These are phyloP conservation scores for Botryotinia convoluta DNA, from an alignment of 2,329 filamentous ascomycete species.

Conservation along the genomic window DNA sequence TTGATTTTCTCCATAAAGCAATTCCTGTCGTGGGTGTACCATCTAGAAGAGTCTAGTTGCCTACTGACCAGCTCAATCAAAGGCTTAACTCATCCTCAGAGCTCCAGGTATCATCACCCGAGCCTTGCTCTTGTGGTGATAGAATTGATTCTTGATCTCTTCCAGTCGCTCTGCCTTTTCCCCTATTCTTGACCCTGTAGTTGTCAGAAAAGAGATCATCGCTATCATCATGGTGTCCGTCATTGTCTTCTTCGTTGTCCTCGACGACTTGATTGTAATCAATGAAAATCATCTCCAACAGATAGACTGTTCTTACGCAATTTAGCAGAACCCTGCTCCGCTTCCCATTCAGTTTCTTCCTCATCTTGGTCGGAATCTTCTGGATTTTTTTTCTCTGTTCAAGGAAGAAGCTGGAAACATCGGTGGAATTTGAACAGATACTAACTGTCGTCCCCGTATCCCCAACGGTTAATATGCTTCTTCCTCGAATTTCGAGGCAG, in stretches of 20 bases:
- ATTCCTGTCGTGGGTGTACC: not conserved
- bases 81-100: not conserved
- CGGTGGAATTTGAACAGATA: not conserved
- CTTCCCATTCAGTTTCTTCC: not conserved
- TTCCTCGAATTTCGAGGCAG: not conserved
- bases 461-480: not conserved
- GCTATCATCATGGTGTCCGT: not conserved
- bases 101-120: not conserved
- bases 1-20: not conserved
- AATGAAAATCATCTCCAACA: not conserved
- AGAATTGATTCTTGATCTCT: not conserved
- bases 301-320: not conserved
- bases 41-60: not conserved
- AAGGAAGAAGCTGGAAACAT: accelerated
- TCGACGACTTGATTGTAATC: not conserved
- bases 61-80: not conserved
- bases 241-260: too few species aligned
- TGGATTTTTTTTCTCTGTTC: not conserved
- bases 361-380: not conserved
- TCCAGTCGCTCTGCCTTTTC: not conserved
- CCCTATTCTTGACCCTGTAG: not conserved
- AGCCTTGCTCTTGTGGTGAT: not conserved
- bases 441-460: not conserved
- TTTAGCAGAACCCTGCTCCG: not conserved
- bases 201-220: not conserved